Conservation (phyloP, 2,329 filamentous ascomycete genomes). For the Colletotrichum sp. region DNA sequence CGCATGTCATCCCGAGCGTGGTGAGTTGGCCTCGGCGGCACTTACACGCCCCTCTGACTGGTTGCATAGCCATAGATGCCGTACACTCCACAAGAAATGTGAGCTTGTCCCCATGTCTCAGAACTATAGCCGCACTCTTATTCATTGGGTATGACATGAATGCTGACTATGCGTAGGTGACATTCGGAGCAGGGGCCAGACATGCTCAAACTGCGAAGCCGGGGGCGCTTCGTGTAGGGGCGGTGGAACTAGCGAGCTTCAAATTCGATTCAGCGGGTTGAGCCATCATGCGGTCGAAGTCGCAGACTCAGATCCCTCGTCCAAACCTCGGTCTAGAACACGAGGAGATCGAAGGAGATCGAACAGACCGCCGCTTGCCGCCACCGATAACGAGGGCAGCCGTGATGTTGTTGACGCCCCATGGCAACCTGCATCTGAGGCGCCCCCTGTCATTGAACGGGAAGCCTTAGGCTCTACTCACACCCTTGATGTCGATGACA, state of each 20-base stretch:
- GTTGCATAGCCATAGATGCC: neutral
- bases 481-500: neutral
- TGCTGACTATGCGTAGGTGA: neutral
- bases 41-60: neutral
- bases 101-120: neutral
- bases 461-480: neutral
- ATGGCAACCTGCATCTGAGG: neutral
- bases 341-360: neutral
- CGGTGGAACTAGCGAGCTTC: neutral
- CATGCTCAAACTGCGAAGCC: neutral
- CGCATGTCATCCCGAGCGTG: neutral
- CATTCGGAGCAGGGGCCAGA: neutral
- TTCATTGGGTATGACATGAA: neutral
- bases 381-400: neutral
- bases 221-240: neutral
- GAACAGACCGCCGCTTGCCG: neutral
- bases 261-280: neutral
- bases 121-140: neutral
- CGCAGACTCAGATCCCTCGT: neutral
- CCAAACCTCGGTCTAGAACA: neutral
- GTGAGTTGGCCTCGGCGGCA: neutral
- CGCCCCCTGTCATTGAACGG: fast-evolving
- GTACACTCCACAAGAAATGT: neutral
- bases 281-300: neutral
- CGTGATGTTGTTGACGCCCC: neutral